Percentiles rank a stretch among this genome's conserved stretches.
These are phyloP conservation scores for Penicillium malachiteum DNA, from an alignment of 495 filamentous ascomycete species.

Conservation along the genomic window DNA sequence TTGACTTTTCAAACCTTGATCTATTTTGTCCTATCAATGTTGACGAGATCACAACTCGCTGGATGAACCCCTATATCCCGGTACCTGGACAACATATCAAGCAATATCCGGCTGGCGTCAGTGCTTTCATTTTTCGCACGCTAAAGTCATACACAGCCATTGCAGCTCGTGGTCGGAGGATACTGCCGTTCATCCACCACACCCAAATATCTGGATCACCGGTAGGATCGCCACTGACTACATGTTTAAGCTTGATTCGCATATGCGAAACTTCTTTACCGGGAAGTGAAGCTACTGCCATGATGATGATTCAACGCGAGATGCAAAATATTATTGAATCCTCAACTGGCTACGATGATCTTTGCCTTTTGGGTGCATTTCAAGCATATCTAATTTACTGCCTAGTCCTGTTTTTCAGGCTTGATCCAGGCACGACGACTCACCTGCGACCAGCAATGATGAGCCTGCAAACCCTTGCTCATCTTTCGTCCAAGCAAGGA, in stretches of 20 bases:
- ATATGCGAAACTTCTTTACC: slow-evolving; percentile 40
- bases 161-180: slow-evolving; percentile 34
- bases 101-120: slow-evolving; percentile 32
- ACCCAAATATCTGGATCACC: slow-evolving; percentile 24
- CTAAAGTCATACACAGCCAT: slow-evolving; percentile 42
- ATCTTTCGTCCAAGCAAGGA: slow-evolving; percentile 31
- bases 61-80: slow-evolving; percentile 45
- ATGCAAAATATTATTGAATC: slow-evolving; percentile 37
- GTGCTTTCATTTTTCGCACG: slow-evolving; percentile 38
- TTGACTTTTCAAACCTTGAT: slow-evolving; percentile 26
- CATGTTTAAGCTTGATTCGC: slow-evolving; percentile 44
- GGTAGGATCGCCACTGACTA: slow-evolving; percentile 32
- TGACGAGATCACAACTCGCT: slow-evolving; percentile 46
- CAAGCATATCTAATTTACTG: slow-evolving; percentile 50
- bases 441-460: slow-evolving; percentile 43
- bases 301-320: slow-evolving; percentile 36
- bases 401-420: slow-evolving; percentile 42
- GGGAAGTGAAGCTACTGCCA: slow-evolving; percentile 35
- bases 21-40: slow-evolving; percentile 45
- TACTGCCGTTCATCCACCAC: slow-evolving; percentile 43
- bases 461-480: slow-evolving; percentile 46
- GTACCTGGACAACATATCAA: slow-evolving; percentile 39
- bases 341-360: slow-evolving; percentile 31
- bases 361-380: slow-evolving; percentile 41
- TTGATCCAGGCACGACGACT: slow-evolving; percentile 18